phyloP scores from a whole-genome alignment of 225 moss, liverwort and hornwort genomes.

The Marchantia polymorpha region DNA sequence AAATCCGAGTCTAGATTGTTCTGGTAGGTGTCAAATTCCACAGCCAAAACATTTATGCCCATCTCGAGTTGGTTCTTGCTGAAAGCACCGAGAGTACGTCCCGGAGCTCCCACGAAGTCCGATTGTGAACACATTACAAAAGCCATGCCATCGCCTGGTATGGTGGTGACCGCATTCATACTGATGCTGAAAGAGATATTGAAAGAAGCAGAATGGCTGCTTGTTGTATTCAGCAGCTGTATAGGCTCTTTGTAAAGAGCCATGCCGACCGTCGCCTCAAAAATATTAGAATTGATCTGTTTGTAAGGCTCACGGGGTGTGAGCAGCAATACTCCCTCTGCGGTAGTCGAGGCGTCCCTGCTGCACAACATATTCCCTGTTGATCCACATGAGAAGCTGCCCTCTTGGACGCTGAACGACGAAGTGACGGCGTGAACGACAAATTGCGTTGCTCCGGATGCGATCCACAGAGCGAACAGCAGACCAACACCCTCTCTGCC shows the following conservation, averaged over 20 bases:
- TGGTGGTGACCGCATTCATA: neutral
- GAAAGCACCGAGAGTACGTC: neutral
- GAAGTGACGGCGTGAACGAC: neutral
- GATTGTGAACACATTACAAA: slow-evolving; percentile 20
- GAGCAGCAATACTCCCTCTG: neutral
- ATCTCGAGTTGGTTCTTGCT: neutral
- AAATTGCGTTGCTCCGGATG: no score
- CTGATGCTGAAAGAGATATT: slow-evolving; percentile 26
- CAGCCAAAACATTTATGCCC: slow-evolving; percentile 2
- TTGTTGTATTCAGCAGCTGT: slow-evolving; percentile 2
- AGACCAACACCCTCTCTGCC: no score
- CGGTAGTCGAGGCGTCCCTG: slow-evolving; percentile 3
- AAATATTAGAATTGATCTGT: neutral
- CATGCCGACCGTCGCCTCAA: neutral
- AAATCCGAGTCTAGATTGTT: neutral
- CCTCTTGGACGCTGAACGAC: neutral
- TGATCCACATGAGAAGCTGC: neutral
- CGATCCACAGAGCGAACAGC: no score
- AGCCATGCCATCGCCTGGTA: slow-evolving; percentile 22
- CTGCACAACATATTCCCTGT: neutral
- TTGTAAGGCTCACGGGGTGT: no score
- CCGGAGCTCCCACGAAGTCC: slow-evolving; percentile 14
- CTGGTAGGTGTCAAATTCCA: slow-evolving; percentile 34
- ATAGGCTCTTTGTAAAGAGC: slow-evolving; percentile 16
- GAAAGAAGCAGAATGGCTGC: slow-evolving; percentile 22